These are phyloP conservation scores for Rhododendron simsii DNA, from an alignment of 148 eudicot species.

Conservation along the genomic window DNA sequence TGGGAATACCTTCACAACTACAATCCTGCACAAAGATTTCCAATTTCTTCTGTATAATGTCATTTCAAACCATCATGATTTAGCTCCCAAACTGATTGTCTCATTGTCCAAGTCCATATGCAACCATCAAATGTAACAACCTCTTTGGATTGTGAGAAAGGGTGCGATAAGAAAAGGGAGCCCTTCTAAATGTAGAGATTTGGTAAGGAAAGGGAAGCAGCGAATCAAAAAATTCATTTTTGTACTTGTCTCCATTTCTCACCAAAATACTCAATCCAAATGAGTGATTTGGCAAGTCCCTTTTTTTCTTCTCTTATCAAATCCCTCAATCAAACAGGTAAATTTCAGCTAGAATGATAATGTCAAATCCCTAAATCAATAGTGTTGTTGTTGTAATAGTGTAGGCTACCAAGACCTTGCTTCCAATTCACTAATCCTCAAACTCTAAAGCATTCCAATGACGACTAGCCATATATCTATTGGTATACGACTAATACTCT, in stretches of 20 bases:
- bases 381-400: too few species aligned
- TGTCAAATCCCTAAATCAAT: background rate
- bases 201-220: background rate
- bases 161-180: background rate
- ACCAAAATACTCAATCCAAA: background rate
- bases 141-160: background rate
- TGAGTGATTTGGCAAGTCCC: background rate
- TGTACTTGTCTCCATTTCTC: background rate
- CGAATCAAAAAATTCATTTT: background rate
- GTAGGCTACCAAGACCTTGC: too few species aligned
- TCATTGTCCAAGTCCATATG: background rate
- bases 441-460: too few species aligned
- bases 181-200: background rate
- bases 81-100: background rate
- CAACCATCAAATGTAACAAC: background rate
- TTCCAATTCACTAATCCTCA: too few species aligned
- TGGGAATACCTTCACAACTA: background rate
- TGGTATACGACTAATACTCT: background rate
- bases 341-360: background rate
- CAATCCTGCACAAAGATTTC: background rate
- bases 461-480: background rate
- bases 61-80: background rate
- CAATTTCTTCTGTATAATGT: background rate
- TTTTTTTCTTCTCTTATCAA: too few species aligned
- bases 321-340: too few species aligned